These are phyloP conservation scores for Meredithiella fracta DNA, from an alignment of 2,329 filamentous ascomycete species.

Conservation along the genomic window DNA sequence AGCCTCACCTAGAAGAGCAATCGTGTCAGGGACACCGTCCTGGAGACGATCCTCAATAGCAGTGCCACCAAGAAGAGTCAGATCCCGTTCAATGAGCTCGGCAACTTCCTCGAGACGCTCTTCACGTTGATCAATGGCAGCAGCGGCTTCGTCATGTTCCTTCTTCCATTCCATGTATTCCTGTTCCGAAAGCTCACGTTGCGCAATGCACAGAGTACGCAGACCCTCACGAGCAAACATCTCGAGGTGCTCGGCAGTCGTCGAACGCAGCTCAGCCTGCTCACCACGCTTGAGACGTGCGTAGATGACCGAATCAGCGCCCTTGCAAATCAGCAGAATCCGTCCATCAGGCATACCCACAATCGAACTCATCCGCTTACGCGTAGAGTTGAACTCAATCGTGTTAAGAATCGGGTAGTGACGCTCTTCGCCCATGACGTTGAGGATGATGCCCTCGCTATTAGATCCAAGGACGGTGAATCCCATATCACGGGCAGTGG, in stretches of 20 bases:
- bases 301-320: conserved; percentile 94
- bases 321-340: conserved; percentile 91
- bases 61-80: conserved; percentile 78
- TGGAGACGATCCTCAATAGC: conserved; percentile 95
- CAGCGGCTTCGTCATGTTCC: conserved; percentile 73
- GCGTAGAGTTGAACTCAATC: conserved; percentile 84
- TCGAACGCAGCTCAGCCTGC: conserved; percentile 65
- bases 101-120: conserved; percentile 83
- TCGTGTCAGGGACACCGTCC: conserved; percentile 92
- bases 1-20: conserved; percentile 73
- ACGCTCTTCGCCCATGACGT: conserved; percentile 70
- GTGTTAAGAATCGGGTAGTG: conserved; percentile 83
- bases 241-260: conserved; percentile 85
- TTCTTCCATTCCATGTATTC: conserved; percentile 75
- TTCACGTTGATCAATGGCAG: conserved; percentile 71
- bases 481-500: conserved; percentile 86
- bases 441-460: conserved; percentile 66
- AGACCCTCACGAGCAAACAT: conserved; percentile 93
- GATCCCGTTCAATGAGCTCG: conserved; percentile 77
- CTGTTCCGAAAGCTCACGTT: conserved; percentile 61
- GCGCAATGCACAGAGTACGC: conserved; percentile 83
- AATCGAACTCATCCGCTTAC: conserved; percentile 96
- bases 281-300: conserved; percentile 72
- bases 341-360: conserved; percentile 81
- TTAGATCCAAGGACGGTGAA: conserved; percentile 78